Base-by-base conservation (phyloP, 2,329 filamentous ascomycete genomes). In the Phoma sp. region DNA sequence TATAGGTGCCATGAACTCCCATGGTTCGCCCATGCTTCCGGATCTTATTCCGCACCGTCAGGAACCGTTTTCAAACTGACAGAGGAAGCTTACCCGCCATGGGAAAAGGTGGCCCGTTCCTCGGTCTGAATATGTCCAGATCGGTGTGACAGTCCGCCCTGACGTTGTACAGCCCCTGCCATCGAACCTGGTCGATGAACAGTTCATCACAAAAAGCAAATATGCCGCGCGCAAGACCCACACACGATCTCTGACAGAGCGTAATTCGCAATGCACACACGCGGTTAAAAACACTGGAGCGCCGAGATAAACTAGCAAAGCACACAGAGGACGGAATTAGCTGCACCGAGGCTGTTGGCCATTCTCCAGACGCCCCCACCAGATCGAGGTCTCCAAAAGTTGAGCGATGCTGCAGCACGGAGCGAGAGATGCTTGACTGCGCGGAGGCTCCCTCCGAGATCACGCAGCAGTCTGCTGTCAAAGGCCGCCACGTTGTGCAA, bases 191-290 rank as follows among this genome's bases (percentile, higher is more conserved):
- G 13, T 19, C 31, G 50, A 43, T 33, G 43, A 53, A 47, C 50
- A 47, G 46, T 50, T 55, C 52, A 43, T 55, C 52, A 51, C 46
- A 55, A 55, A 55, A 55, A 55, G 52, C 52, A 55, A 55, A 51
- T 37, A 51, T 37, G 13, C 31, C 9, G 8, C 9, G 36, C 6
- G 7, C 22, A 27, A 39, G 37, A 44, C n/a, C 50, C 47, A 50
- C 41, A 43, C 24, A 12, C 19, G 22, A 9, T 21, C 31, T 51
- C 46, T 27, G 47, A 46, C 9, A 15, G 41, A 38, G 46, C 41
- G 51, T 27, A 46, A 38, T 15, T 36, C 19, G 46, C 46, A 39
- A 43, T 19, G 24, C 19, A 38, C 25, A 32, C 38, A 40, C 27
- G 39, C 45, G 25, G n/a, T 35, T 8, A 10, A 7, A 25, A 25